These are phyloP conservation scores for Botrytis squamosa DNA, from an alignment of 2,329 filamentous ascomycete species.

Conservation along the genomic window DNA sequence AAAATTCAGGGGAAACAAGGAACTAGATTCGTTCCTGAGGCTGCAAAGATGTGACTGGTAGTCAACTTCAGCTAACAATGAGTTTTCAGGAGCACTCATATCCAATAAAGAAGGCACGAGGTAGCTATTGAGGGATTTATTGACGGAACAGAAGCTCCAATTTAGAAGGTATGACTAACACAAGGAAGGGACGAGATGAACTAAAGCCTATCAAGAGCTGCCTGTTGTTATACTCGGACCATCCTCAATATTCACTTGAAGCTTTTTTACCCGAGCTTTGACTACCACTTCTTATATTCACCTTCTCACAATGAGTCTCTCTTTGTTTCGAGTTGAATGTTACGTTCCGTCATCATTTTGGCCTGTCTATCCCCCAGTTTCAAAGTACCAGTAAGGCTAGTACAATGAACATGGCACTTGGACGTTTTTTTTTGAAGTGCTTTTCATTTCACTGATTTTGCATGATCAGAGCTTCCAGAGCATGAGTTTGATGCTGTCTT, in stretches of 20 bases:
- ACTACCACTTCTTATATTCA: neutral
- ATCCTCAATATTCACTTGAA: neutral
- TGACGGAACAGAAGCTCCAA: neutral
- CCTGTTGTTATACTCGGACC: neutral
- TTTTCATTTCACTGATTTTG: neutral
- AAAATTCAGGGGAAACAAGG: neutral
- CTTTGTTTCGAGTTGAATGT: neutral
- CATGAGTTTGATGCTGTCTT: neutral
- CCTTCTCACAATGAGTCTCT: neutral
- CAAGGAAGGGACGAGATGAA: neutral
- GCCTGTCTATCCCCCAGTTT: no score
- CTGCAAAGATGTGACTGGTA: neutral
- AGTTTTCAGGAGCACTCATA: neutral
- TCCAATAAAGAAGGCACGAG: neutral
- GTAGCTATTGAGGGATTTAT: neutral
- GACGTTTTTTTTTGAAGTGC: no score
- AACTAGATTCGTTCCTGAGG: neutral
- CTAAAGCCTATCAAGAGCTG: neutral
- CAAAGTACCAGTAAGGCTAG: neutral
- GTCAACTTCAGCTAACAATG: no score
- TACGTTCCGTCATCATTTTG: neutral
- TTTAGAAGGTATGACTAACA: neutral
- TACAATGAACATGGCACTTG: neutral
- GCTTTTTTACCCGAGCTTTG: neutral
- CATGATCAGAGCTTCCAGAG: neutral